Evolutionary conservation across 805 yeast genomes (phyloP).

Genomic region (Wickerhamomyces canadensis): DNA sequence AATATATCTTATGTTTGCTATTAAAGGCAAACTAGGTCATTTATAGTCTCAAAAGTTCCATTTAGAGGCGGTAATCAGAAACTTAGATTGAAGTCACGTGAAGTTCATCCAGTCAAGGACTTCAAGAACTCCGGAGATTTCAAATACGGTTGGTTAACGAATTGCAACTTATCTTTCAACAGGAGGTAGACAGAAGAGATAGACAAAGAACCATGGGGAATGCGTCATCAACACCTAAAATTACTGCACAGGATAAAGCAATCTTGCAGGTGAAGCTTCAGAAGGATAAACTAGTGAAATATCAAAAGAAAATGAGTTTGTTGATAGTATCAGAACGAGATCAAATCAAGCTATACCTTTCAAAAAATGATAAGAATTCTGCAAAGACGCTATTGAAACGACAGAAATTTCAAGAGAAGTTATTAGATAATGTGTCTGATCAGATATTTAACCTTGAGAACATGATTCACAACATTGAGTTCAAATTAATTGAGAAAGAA

Average conservation of each 20-base stretch:
- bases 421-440: slow-evolving; percentile 63
- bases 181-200: background rate
- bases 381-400: slow-evolving; percentile 69
- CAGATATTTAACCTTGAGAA: slow-evolving; percentile 79
- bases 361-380: slow-evolving; percentile 31
- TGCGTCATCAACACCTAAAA: slow-evolving; percentile 31
- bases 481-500: slow-evolving; percentile 83
- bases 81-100: too few species aligned
- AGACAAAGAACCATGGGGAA: slow-evolving; percentile 18
- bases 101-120: too few species aligned
- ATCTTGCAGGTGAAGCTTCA: slow-evolving; percentile 82
- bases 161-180: too few species aligned
- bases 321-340: slow-evolving; percentile 57
- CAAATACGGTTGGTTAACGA: too few species aligned
- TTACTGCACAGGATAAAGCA: slow-evolving; percentile 83
- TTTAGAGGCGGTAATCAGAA: too few species aligned
- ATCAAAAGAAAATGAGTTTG: slow-evolving; percentile 45
- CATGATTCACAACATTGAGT: slow-evolving; percentile 76
- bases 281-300: slow-evolving; percentile 76
- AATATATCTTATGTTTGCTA: too few species aligned
- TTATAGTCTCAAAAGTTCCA: too few species aligned
- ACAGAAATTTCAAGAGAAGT: slow-evolving; percentile 74
- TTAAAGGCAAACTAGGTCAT: too few species aligned
- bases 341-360: slow-evolving; percentile 25
- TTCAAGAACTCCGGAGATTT: too few species aligned